Evolutionary conservation across 1,284 basidiomycete genomes (phyloP).

Genomic region (Ustilago vetiveriae): DNA sequence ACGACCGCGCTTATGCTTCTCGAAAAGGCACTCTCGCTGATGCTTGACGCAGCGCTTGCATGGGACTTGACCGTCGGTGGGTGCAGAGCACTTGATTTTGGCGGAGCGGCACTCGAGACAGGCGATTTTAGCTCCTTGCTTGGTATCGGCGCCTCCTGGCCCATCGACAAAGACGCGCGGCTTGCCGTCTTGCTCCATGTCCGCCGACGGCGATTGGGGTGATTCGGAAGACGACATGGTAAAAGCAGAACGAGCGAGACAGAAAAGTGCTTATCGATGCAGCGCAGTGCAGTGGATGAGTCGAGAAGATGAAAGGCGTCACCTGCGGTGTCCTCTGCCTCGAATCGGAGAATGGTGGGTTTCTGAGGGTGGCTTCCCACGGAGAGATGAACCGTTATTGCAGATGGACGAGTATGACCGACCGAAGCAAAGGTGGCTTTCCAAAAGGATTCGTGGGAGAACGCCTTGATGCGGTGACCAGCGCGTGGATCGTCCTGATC

Average conservation of each 20-base stretch:
- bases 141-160: conserved; percentile 56
- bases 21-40: conserved; percentile 55
- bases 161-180: conserved; percentile 57
- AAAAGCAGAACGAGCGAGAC: neutral
- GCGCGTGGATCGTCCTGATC: too few relatives aligned
- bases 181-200: conserved; percentile 38
- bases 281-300: too few relatives aligned
- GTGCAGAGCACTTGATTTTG: conserved; percentile 59
- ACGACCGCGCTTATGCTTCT: conserved; percentile 57
- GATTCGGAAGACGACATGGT: conserved; percentile 34
- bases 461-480: too few relatives aligned
- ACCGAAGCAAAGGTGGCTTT: too few relatives aligned
- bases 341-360: too few relatives aligned
- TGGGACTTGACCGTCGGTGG: conserved; percentile 56
- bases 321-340: too few relatives aligned
- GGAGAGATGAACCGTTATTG: too few relatives aligned
- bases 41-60: conserved; percentile 57
- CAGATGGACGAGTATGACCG: too few relatives aligned
- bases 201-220: conserved; percentile 14
- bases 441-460: too few relatives aligned
- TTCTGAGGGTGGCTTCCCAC: too few relatives aligned
- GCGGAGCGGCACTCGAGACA: conserved; percentile 57
- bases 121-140: conserved; percentile 56
- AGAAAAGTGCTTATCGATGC: too few relatives aligned
- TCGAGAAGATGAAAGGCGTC: too few relatives aligned